A percentile compares a stretch with the other conserved stretches of the same genome.
These are phyloP conservation scores for Volutella citrinella DNA, from an alignment of 2,329 filamentous ascomycete genomes.

Conservation along the genomic window DNA sequence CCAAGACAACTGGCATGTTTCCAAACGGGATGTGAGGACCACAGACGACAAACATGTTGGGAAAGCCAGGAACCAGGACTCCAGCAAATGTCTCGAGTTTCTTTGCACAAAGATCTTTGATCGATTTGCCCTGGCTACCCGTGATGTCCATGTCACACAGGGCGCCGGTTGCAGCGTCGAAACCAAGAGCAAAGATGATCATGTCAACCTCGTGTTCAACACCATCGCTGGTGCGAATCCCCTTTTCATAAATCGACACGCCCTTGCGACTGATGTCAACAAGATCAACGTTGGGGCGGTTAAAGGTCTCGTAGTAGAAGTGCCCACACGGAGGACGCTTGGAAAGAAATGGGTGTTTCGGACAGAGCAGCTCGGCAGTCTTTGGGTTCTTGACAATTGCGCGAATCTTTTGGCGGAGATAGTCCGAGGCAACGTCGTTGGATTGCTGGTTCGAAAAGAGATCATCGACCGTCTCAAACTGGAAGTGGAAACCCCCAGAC, in stretches of 20 bases:
- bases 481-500: constrained; percentile 8
- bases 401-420: constrained; percentile 11
- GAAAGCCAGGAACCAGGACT: constrained; percentile 7
- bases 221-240: constrained; percentile 5
- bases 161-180: constrained; percentile 12
- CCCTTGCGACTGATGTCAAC: constrained; percentile 7
- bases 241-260: constrained; percentile 7
- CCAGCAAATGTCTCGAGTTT: constrained; percentile 9
- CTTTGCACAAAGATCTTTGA: constrained; percentile 6
- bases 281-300: constrained; percentile 10
- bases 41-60: constrained; percentile 12
- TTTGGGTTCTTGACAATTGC: constrained; percentile 8
- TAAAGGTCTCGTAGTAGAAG: constrained; percentile 16
- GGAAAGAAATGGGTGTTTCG: constrained; percentile 9
- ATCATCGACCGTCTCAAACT: constrained; percentile 9
- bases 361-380: constrained; percentile 8
- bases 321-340: constrained; percentile 11
- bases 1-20: constrained; percentile 10
- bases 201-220: constrained; percentile 10
- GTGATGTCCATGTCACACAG: constrained; percentile 6
- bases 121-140: constrained; percentile 5
- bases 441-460: constrained; percentile 7
- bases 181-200: constrained; percentile 14
- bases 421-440: constrained; percentile 11
- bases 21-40: constrained; percentile 11